A percentile compares a stretch with the other conserved stretches of the same genome.
phyloP scores from a whole-genome alignment of 345 rosid species.

The Dipteronia sinensis region DNA sequence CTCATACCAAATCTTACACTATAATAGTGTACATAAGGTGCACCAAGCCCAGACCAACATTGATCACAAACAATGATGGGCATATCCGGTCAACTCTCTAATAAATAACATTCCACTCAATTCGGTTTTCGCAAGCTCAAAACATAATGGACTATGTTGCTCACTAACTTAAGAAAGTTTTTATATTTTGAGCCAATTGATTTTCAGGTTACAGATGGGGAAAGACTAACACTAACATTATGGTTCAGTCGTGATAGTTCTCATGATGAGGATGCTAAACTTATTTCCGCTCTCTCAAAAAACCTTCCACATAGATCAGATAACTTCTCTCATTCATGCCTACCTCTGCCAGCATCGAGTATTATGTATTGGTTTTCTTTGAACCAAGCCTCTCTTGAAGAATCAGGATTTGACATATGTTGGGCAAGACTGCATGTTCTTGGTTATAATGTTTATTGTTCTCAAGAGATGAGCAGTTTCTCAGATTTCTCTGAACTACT shows the following conservation, averaged over 20 bases:
- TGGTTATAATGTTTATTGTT: slow-evolving; percentile 56
- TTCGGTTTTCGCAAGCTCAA: too few relatives aligned
- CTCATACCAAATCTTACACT: too few relatives aligned
- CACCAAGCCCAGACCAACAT: too few relatives aligned
- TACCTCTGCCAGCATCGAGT: slow-evolving; percentile 68
- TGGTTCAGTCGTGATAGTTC: slow-evolving; percentile 88
- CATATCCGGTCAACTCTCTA: too few relatives aligned
- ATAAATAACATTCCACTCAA: too few relatives aligned
- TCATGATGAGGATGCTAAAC: slow-evolving; percentile 83
- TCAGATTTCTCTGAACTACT: slow-evolving; percentile 48
- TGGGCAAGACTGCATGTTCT: slow-evolving; percentile 63
- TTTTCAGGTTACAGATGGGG: slow-evolving; percentile 70
- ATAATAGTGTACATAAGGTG: too few relatives aligned
- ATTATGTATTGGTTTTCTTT: slow-evolving; percentile 81
- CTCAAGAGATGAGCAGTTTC: slow-evolving; percentile 28
- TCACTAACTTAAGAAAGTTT: too few relatives aligned
- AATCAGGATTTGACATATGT: slow-evolving; percentile 64
- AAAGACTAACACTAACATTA: slow-evolving; percentile 82
- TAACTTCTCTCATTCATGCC: slow-evolving; percentile 19
- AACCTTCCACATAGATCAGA: slow-evolving; percentile 19
- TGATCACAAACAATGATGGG: too few relatives aligned
- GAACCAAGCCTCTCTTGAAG: slow-evolving; percentile 40
- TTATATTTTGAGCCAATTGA: slow-evolving; percentile 2
- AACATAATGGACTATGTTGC: too few relatives aligned
- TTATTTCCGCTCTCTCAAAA: slow-evolving; percentile 61